A percentile compares a stretch with the other conserved stretches of the same genome.
Conservation (phyloP, 1,284 basidiomycete genomes). For the Ceratobasidium sp. region DNA sequence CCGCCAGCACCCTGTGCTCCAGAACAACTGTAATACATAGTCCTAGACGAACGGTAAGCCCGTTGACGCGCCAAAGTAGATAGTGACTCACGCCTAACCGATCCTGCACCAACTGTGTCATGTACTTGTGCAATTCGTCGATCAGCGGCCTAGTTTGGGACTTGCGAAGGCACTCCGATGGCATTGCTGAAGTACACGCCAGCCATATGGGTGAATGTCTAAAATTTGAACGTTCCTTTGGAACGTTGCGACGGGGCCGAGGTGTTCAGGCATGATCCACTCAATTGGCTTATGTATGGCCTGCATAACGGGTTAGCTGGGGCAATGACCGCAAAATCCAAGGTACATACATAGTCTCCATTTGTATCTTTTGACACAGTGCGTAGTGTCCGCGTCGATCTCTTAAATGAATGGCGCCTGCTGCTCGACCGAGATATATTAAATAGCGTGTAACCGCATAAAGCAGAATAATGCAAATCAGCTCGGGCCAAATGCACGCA, state of each 20-base stretch:
- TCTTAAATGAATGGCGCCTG: slow-evolving; percentile 82
- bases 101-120: slow-evolving; percentile 82
- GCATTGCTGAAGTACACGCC: slow-evolving; percentile 93
- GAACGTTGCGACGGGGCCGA: slow-evolving; percentile 84
- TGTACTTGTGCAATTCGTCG: slow-evolving; percentile 85
- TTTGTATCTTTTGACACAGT: slow-evolving; percentile 92
- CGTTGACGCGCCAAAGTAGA: slow-evolving; percentile 25
- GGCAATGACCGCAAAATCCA: background rate
- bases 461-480: too few species aligned
- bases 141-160: slow-evolving; percentile 78
- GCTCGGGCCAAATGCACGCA: too few species aligned
- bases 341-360: slow-evolving; percentile 86
- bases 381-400: slow-evolving; percentile 83
- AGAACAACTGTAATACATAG: slow-evolving; percentile 95
- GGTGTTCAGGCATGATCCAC: slow-evolving; percentile 79
- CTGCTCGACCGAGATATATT: slow-evolving; percentile 82
- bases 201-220: slow-evolving; percentile 93
- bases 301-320: slow-evolving; percentile 56
- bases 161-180: slow-evolving; percentile 83
- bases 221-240: slow-evolving; percentile 85
- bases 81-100: slow-evolving; percentile 81
- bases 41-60: slow-evolving; percentile 67
- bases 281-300: slow-evolving; percentile 88
- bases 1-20: slow-evolving; percentile 78
- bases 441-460: slow-evolving; percentile 73